Evolutionary conservation across 140 eudicot genomes (phyloP), one percentile per base, ranked within the genome.

Genomic region (Ambrosia hybrid): DNA sequence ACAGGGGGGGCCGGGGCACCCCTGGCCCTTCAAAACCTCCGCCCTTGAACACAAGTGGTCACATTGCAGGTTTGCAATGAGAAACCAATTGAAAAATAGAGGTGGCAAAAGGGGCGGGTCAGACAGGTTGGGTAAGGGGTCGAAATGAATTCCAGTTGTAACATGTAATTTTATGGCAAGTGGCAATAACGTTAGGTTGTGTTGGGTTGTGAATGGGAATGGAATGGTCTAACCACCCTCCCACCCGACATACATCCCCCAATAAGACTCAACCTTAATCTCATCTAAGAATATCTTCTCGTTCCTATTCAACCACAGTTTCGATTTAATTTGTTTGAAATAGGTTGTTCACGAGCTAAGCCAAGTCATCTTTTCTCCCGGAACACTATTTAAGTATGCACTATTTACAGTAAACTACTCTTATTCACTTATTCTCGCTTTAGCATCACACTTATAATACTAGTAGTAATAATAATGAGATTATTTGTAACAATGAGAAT

Each of bases 401-500:
- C 91, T 14, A 21, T 72, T 48, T 83, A 93, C 70, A 96, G 97
- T 66, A 69, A 79, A 15, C 83, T 93, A 57, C 77, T 83, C 3
- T 75, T 85, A 51, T 84, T 87, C 74, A 78, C 98, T 37, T 30
- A 30, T 30, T 30, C 34, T 30, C 34, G 34, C 79, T 92, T 57
- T 72, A 78, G 57, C 76, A 71, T 56, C 75, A 71, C 11, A 65
- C 17, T 77, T 12, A 17, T 17, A 45, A 65, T 48, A 33, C 70
- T 21, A 36, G 21, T 65, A 65, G 38, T 67, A 41, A 41, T 41
- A 37, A 46, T 11, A 46, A 45, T 34, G 68, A 60, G 2, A 8
- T 4, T 41, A 41, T 0, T 41, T 4, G 9, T 41, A 41, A 41
- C 9, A 41, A 67, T 10, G 46, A 39, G 17, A 57, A 68, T 13